phyloP scores from a whole-genome alignment of 2,329 filamentous ascomycete species.

The Macrophomina phaseolina region DNA sequence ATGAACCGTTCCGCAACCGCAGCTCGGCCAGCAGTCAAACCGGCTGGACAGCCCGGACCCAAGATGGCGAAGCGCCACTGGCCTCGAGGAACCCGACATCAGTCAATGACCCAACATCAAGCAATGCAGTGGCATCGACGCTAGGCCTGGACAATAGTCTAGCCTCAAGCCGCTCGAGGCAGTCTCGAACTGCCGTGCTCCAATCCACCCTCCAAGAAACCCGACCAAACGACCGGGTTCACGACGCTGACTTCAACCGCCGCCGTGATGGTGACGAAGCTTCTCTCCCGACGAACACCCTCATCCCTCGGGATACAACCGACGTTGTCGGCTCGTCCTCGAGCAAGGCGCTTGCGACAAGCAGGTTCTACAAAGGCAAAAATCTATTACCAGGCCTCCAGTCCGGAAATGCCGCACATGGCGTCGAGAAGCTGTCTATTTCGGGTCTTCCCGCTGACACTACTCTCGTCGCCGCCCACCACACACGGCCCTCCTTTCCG shows the following conservation, averaged over 20 bases:
- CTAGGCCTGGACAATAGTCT: background rate
- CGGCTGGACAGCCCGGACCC: background rate
- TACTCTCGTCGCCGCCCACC: background rate
- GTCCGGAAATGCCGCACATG: too few species aligned
- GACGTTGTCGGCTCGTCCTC: background rate
- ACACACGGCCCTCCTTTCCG: background rate
- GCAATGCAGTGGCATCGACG: background rate
- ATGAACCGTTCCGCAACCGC: background rate
- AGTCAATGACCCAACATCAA: background rate
- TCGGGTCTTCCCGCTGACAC: background rate
- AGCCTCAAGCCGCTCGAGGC: background rate
- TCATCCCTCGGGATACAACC: background rate
- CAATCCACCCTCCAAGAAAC: background rate
- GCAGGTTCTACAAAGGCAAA: slow-evolving; percentile 1
- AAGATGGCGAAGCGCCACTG: background rate
- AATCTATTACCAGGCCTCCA: background rate
- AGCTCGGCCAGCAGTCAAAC: background rate
- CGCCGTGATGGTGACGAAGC: too few species aligned
- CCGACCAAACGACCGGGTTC: background rate
- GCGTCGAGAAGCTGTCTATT: background rate
- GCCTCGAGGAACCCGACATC: slow-evolving; percentile 5
- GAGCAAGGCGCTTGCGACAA: background rate
- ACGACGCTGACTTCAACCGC: background rate
- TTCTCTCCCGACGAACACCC: background rate
- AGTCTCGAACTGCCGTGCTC: background rate